Conservation (phyloP, 169 alveolate genomes). For the Miamiensis avidus region DNA sequence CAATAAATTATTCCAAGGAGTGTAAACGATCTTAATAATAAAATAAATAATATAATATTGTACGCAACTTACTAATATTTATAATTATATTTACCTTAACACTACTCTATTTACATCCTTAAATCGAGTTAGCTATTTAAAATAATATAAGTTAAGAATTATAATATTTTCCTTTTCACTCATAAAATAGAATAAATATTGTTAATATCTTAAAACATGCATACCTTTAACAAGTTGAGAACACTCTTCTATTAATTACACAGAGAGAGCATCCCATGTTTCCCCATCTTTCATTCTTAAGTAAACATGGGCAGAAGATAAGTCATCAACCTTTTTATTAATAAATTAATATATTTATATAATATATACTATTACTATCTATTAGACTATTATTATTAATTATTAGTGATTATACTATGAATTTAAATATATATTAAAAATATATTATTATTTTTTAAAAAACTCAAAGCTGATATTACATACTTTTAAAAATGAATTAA, state of each 20-base stretch:
- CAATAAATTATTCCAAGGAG: conserved; percentile 75
- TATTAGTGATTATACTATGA: not conserved
- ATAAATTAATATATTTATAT: too few species aligned
- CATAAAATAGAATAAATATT: too few species aligned
- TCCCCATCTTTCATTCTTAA: conserved; percentile 68
- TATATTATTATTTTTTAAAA: too few species aligned
- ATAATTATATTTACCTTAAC: not conserved
- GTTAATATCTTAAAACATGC: conserved; percentile 59
- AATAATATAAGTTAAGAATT: not conserved
- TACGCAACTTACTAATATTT: not conserved
- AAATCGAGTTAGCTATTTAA: conserved; percentile 65
- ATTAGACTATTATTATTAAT: not conserved
- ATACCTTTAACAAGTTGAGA: conserved; percentile 62
- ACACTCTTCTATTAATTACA: conserved; percentile 59
- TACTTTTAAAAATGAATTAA: too few species aligned
- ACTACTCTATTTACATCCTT: conserved; percentile 63
- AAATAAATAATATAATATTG: not conserved
- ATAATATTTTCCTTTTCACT: too few species aligned
- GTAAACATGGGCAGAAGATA: conserved; percentile 86
- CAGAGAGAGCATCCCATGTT: conserved; percentile 57
- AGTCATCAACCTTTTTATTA: conserved; percentile 50
- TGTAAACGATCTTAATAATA: conserved; percentile 68
- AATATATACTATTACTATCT: too few species aligned
- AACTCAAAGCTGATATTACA: too few species aligned
- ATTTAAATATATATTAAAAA: too few species aligned